Percentiles rank a stretch among this genome's conserved stretches.
These are phyloP conservation scores for Colletotrichum tofieldiae DNA, from an alignment of 2,329 filamentous ascomycete genomes.

Conservation along the genomic window DNA sequence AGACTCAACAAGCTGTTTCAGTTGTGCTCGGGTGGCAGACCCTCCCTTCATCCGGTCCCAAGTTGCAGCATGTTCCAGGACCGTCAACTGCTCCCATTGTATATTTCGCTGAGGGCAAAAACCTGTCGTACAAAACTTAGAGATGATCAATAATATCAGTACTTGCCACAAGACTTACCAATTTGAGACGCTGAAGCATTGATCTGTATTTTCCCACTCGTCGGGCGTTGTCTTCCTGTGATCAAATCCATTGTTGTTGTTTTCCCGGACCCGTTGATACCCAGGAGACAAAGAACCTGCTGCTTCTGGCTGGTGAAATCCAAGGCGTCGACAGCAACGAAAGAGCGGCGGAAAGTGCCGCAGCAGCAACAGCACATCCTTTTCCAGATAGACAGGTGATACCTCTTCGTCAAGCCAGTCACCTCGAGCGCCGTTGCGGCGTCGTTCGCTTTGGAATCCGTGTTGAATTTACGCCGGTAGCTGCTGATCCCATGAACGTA, in stretches of 20 bases:
- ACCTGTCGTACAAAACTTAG: constrained; percentile 61
- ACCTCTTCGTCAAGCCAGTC: constrained; percentile 46
- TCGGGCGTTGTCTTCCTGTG: constrained; percentile 54
- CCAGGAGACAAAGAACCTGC: constrained; percentile 75
- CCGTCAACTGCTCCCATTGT: constrained; percentile 80
- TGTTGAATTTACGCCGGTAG: too few relatives aligned
- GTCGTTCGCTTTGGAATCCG: too few relatives aligned
- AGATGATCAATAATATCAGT: too few relatives aligned
- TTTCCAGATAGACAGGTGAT: constrained; percentile 45
- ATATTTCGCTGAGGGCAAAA: constrained; percentile 84
- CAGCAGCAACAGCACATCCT: constrained; percentile 46
- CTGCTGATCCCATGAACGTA: too few relatives aligned
- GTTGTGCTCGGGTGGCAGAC: constrained; percentile 61
- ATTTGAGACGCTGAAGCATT: constrained; percentile 62
- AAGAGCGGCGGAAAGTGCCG: constrained; percentile 39
- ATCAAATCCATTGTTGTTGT: constrained; percentile 62
- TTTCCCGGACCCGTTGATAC: constrained; percentile 76
- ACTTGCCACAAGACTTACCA: constrained; percentile 49
- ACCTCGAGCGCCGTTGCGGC: too few relatives aligned
- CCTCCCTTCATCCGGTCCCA: constrained; percentile 78
- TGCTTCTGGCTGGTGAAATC: constrained; percentile 59
- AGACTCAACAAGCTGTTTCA: constrained; percentile 65
- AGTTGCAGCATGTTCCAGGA: constrained; percentile 78
- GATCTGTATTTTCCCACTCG: constrained; percentile 74
- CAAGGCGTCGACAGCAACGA: constrained; percentile 70